Conservation (phyloP, 129 eudicot species). For the Solidago caesia region DNA sequence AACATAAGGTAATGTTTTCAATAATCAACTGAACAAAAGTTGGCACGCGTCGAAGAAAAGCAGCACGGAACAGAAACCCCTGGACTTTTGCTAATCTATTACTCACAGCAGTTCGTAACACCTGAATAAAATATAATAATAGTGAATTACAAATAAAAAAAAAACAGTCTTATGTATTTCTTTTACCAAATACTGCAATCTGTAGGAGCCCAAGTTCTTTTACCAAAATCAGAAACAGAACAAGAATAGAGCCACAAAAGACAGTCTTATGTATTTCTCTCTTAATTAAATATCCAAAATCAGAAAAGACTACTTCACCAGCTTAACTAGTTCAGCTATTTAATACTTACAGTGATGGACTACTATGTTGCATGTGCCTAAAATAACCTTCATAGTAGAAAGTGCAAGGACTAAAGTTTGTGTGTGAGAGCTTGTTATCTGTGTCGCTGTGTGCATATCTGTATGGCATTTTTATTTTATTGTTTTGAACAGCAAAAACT, state of each 20-base stretch:
- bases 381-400: background rate
- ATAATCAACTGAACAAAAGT: constrained; percentile 77
- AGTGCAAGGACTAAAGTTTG: background rate
- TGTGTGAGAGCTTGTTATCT: background rate
- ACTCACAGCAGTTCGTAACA: constrained; percentile 92
- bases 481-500: too few species aligned
- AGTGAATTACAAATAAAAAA: background rate
- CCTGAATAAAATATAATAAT: constrained; percentile 52
- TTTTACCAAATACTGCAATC: background rate
- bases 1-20: constrained; percentile 85
- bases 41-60: constrained; percentile 98
- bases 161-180: too few species aligned
- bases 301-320: background rate
- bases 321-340: background rate
- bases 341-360: background rate
- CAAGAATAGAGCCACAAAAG: constrained; percentile 2
- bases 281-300: background rate
- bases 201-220: background rate
- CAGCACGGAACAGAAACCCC: constrained; percentile 96
- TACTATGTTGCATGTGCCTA: constrained; percentile 7
- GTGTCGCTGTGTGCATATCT: background rate
- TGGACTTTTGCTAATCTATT: constrained; percentile 98
- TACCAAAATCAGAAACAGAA: background rate
- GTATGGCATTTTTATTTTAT: background rate
- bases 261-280: background rate